Evolutionary conservation across 345 rosid genomes (phyloP), one percentile per base, ranked within the genome.

Genomic region (Dimocarpus longan): DNA sequence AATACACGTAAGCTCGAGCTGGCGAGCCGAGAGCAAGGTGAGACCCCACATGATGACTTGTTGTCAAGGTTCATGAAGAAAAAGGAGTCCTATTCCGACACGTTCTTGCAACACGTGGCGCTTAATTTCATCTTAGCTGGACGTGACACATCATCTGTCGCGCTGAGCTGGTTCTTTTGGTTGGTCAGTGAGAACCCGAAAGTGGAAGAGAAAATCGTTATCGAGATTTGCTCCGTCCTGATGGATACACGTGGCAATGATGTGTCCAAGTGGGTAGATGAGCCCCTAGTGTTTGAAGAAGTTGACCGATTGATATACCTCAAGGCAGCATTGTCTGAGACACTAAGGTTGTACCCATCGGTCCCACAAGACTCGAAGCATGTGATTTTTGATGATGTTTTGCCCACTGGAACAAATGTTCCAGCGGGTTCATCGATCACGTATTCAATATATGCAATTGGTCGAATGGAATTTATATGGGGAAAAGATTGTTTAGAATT

Each of bases 61-160:
- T 72, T 93, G 40, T 91, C 97, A 0, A 83, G 97, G 59, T 93
- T 93, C 78, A 86, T 93, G 88, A 93, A 80, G 89, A 93, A 89
- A 65, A 93, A 87, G 10, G 94, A 89, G 65, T 83, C 92, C 32
- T 90, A 90, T 85, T 81, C 93, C 0, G 95, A 90, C 80, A 78
- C 77, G 16, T 93, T 89, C 76, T 90, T 93, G 10, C 87, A 85
- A 78, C 87, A 88, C 80, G 95, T 91, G 84, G 92, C 91, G 5
- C 81, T 93, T 13, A 93, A 93, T 66, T 93, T 93, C 74, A 93
- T 93, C 87, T 84, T 93, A 79, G 97, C 95, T 80, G 97, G 97
- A 84, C 89, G 97, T 7, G 95, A 93, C 89, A 91, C 93, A 60
- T 90, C 95, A 71, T 91, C 97, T 0, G 95, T 91, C 11, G 97